These are phyloP conservation scores for Clonostachys rosea DNA, from an alignment of 2,329 filamentous ascomycete species.

Conservation along the genomic window DNA sequence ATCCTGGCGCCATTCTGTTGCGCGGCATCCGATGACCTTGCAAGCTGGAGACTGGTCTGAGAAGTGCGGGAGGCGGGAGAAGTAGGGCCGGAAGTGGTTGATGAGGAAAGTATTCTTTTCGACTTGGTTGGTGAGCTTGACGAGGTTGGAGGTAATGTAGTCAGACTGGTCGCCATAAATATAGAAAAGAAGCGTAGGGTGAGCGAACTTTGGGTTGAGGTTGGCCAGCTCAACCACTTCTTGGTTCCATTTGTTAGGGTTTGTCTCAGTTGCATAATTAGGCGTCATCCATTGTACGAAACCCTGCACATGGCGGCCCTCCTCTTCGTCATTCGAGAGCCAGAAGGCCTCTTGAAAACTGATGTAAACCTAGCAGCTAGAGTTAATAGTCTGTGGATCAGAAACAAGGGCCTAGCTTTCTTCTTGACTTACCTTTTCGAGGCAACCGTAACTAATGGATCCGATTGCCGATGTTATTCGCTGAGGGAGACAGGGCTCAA, in stretches of 20 bases:
- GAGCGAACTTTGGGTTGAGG: slow-evolving; percentile 51
- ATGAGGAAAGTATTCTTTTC: slow-evolving; percentile 50
- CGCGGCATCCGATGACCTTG: slow-evolving; percentile 56
- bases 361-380: slow-evolving; percentile 43
- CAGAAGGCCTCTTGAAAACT: slow-evolving; percentile 76
- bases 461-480: slow-evolving; percentile 56
- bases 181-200: slow-evolving; percentile 86
- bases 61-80: slow-evolving; percentile 69
- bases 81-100: slow-evolving; percentile 74
- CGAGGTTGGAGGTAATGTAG: slow-evolving; percentile 43
- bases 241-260: slow-evolving; percentile 65
- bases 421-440: slow-evolving; percentile 56
- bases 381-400: slow-evolving; percentile 1
- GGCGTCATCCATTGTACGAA: slow-evolving; percentile 77
- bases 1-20: slow-evolving; percentile 76
- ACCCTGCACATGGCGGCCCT: slow-evolving; percentile 42
- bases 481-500: slow-evolving; percentile 54
- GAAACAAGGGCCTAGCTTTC: background rate
- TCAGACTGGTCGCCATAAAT: slow-evolving; percentile 60
- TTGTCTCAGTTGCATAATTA: slow-evolving; percentile 56
- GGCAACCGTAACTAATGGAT: slow-evolving; percentile 63
- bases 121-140: slow-evolving; percentile 31
- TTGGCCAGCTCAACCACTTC: slow-evolving; percentile 74
- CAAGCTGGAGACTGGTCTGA: slow-evolving; percentile 47
- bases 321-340: slow-evolving; percentile 30